phyloP scores from a whole-genome alignment of 2,329 filamentous ascomycete species.

The Fragosphaeria purpurea region DNA sequence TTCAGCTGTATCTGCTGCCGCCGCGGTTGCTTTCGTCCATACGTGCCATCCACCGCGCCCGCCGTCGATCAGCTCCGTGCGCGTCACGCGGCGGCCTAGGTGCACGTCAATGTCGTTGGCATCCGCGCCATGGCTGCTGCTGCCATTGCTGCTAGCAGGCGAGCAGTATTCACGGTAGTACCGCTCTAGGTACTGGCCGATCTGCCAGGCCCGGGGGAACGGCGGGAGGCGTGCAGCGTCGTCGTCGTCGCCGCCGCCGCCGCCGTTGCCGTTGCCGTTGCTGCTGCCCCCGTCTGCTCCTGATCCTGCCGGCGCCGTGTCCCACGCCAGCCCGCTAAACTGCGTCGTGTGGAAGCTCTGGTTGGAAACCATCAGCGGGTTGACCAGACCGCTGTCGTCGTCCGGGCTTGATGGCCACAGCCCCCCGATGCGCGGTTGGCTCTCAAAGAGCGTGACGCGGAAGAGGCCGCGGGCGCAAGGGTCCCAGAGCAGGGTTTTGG shows the following conservation, averaged over 20 bases:
- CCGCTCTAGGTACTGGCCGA: constrained; percentile 59
- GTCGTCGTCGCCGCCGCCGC: constrained; percentile 13
- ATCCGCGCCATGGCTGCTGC: too few species aligned
- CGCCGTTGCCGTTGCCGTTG: too few species aligned
- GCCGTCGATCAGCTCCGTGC: constrained; percentile 21
- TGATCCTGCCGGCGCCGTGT: not conserved
- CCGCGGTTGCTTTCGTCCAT: not conserved
- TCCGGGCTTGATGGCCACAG: constrained; percentile 57
- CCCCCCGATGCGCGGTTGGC: constrained; percentile 56
- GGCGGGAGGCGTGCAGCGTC: constrained; percentile 35
- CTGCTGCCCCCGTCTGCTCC: too few species aligned
- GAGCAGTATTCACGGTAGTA: constrained; percentile 52
- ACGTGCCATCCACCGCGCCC: constrained; percentile 31
- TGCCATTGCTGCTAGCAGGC: constrained; percentile 17
- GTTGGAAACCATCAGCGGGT: constrained; percentile 62
- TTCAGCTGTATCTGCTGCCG: constrained; percentile 21
- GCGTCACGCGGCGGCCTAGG: constrained; percentile 37
- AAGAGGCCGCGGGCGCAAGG: constrained; percentile 41
- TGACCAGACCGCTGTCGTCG: constrained; percentile 42
- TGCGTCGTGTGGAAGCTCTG: constrained; percentile 68
- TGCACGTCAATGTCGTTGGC: constrained; percentile 29
- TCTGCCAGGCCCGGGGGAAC: constrained; percentile 68
- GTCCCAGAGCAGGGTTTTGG: constrained; percentile 62
- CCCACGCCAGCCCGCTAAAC: constrained; percentile 64
- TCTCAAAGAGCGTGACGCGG: constrained; percentile 61